Base-by-base conservation (phyloP, 2,329 filamentous ascomycete genomes). In the Periconia sp. region DNA sequence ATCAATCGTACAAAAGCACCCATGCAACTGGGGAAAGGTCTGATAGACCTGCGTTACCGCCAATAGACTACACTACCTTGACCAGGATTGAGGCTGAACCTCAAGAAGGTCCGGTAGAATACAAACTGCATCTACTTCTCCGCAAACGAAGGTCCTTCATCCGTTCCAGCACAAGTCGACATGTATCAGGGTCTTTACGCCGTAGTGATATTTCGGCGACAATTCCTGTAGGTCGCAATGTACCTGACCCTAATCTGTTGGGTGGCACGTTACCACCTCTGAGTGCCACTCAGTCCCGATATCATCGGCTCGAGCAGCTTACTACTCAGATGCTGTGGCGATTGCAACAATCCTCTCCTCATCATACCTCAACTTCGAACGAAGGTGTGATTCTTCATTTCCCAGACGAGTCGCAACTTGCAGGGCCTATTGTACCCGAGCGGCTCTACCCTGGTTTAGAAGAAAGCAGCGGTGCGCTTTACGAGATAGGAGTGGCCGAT, bases 301-400 rank as follows among this genome's bases (percentile, higher is more conserved):
- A 96, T 72, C 86, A 92, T 62, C 85, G 94, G 44, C 81, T 97
- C 15, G 88, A 96, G 68, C 91, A 97, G 66, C 77, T 99, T 57
- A 99, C 93, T 0, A 99, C 94, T 0, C 94, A 99, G 73, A 80
- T 99, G 20, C 78, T 99, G 7, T 99, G 94, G 94, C 84, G 94
- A 46, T 75, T 99, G 53, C 92, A 97, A 70, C 94, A 99, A 71
- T 97, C 93, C 1, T 96, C 91, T 9, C 91, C 92, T 0, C 91
- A 95, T 71, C 92, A 97, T 75, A 86, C 90, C 1, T 90, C 90
- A 8, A 89, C 89, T 20, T 88, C 88, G 5, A 86, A 85, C 27
- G 87, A 91, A 53, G 79, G 91, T 15, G 84, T 92, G 10, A 77
- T 96, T 23, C 92, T 92, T 0, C 83, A 85, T 55, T 76, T 96